Evolutionary conservation across 2,329 filamentous ascomycete genomes (phyloP).

Genomic region (Periconia sp.): DNA sequence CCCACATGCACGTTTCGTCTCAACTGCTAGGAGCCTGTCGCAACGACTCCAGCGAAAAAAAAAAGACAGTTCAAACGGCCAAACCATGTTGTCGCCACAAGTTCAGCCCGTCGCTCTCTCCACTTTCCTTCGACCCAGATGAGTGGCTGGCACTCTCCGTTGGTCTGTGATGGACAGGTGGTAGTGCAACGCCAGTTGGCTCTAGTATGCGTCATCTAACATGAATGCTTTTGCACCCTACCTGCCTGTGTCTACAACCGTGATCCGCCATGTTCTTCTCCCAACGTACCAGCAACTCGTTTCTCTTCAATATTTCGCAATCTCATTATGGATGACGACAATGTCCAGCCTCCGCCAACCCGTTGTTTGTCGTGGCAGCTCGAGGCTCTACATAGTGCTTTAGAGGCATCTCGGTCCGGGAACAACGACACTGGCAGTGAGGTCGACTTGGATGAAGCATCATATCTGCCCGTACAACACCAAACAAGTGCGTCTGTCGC

Average conservation of each 20-base stretch:
- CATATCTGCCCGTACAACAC: slow-evolving; percentile 12
- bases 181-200: not conserved
- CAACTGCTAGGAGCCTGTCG: not conserved
- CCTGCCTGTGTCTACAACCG: not conserved
- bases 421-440: slow-evolving; percentile 1
- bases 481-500: slow-evolving; percentile 5
- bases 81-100: too few relatives aligned
- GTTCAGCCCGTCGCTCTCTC: too few relatives aligned
- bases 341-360: slow-evolving; percentile 14
- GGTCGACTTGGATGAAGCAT: slow-evolving; percentile 18
- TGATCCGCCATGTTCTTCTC: not conserved
- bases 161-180: not conserved
- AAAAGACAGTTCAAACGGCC: not conserved
- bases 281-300: not conserved
- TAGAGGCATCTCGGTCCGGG: slow-evolving; percentile 16
- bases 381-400: slow-evolving; percentile 6
- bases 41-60: not conserved
- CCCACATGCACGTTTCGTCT: not conserved
- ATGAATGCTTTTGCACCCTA: not conserved
- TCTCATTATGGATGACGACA: slow-evolving; percentile 15
- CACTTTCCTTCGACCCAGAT: too few relatives aligned
- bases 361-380: slow-evolving; percentile 11
- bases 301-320: not conserved
- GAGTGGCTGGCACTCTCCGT: too few relatives aligned
- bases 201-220: slow-evolving; percentile 6